Evolutionary conservation across 169 alveolate species (phyloP), one percentile per base, ranked within the genome.

Genomic region (Plasmodium vinckei): DNA sequence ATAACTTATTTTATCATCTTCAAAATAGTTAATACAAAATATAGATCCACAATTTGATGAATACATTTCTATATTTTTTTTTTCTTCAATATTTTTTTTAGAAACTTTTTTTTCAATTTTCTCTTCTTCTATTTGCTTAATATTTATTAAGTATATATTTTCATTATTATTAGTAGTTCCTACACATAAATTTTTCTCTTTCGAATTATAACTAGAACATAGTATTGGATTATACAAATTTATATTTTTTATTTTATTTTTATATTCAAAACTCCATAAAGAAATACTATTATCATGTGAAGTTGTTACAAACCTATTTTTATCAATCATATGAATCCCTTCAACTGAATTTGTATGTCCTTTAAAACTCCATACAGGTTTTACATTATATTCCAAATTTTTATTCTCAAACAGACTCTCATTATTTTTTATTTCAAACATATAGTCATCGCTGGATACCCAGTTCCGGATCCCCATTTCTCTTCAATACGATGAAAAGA

Each of bases 301-400:
- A 19, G 65, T 61, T 0, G 88, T 77, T 10, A 21, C 73, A 17
- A 63, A 77, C 12, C 23, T 57, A 7, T 63, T 53, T 9, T 77
- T 47, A 9, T 68, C 75, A 44, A 77, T 46, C n/a, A 77, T 17
- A 33, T 77, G 88, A 13, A 77, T 33, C 12, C 88, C 88, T 56
- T 77, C 88, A 23, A 77, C 65, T 4, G 88, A 77, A 33, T 77
- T 77, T 2, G 33, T 68, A 25, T 77, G 88, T 7, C 88, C 88
- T 51, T 77, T 77, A 56, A 77, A 47, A 68, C 88, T 77, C 88
- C 88, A 77, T 39, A 64, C 2, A 6, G 88, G 88, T 33, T 77
- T 77, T 51, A 77, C 65, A 39, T 77, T 77, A 21, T 23, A 19
- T 15, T 33, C 61, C 19, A 51, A 5, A 15, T 69, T 77, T n/a